These are phyloP conservation scores for Dactylellina haptotyla DNA, from an alignment of 2,329 filamentous ascomycete genomes.

Conservation along the genomic window DNA sequence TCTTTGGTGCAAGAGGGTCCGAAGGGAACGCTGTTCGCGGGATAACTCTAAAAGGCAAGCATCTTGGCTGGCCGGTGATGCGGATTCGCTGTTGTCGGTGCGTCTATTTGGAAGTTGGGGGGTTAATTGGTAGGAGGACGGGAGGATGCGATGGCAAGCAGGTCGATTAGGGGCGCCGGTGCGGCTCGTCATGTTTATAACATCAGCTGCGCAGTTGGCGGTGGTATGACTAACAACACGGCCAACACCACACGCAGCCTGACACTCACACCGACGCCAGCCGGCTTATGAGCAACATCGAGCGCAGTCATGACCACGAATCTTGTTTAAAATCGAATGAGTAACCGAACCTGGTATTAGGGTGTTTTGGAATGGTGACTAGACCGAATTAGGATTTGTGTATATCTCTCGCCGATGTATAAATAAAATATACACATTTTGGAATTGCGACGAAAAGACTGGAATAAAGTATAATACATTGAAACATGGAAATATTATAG, in stretches of 20 bases:
- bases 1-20: constrained; percentile 20
- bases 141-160: too few species aligned
- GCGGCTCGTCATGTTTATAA: constrained; percentile 5
- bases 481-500: too few species aligned
- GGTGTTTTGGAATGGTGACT: too few species aligned
- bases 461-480: too few species aligned
- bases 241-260: constrained; percentile 34
- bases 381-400: too few species aligned
- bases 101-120: not conserved
- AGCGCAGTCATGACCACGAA: too few species aligned
- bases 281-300: constrained; percentile 42
- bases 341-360: too few species aligned
- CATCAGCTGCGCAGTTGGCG: constrained; percentile 27
- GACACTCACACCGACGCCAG: not conserved
- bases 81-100: not conserved
- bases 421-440: too few species aligned
- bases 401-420: too few species aligned
- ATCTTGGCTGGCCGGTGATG: constrained; percentile 35
- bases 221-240: constrained; percentile 46
- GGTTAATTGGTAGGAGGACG: not conserved
- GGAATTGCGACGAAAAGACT: too few species aligned
- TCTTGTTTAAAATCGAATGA: too few species aligned
- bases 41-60: constrained; percentile 43
- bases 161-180: not conserved
- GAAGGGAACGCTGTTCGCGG: constrained; percentile 22